phyloP scores from a whole-genome alignment of 257 asterid species.

The Solanum paucissectum region DNA sequence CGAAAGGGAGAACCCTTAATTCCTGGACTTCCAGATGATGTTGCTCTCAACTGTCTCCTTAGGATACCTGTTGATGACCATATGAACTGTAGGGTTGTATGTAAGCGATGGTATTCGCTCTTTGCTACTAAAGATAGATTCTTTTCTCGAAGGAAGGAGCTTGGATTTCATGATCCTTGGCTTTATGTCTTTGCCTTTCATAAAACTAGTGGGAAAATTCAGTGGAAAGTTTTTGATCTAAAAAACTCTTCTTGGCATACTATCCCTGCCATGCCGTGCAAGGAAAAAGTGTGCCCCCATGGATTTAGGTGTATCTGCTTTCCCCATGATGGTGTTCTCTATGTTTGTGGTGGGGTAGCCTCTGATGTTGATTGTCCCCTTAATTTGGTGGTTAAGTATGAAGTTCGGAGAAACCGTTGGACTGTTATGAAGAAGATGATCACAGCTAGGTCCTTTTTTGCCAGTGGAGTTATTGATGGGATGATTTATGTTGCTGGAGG shows the following conservation, averaged over 20 bases:
- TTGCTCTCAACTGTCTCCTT: conserved; percentile 83
- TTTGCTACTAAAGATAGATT: conserved; percentile 71
- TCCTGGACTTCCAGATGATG: conserved; percentile 91
- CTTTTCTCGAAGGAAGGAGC: conserved; percentile 59
- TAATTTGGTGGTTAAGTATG: conserved; percentile 73
- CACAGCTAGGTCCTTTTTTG: conserved; percentile 80
- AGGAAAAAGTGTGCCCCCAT: conserved; percentile 76
- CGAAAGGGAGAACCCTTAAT: conserved; percentile 51
- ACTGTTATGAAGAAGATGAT: conserved; percentile 78
- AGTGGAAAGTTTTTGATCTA: conserved; percentile 83
- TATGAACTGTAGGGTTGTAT: conserved; percentile 39
- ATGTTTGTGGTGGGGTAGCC: conserved; percentile 71
- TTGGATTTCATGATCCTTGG: conserved; percentile 84
- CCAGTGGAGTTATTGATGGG: conserved; percentile 76
- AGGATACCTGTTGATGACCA: conserved; percentile 66
- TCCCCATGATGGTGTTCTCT: conserved; percentile 64
- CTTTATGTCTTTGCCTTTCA: conserved; percentile 75
- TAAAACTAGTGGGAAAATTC: conserved; percentile 72
- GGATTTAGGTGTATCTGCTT: conserved; percentile 70
- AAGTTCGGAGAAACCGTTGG: conserved; percentile 72
- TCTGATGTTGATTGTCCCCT: conserved; percentile 74
- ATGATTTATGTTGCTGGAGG: conserved; percentile 92
- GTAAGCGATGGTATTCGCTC: conserved; percentile 69
- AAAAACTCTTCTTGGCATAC: conserved; percentile 66
- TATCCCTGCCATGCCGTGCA: conserved; percentile 92